Evolutionary conservation across 768 basidiomycete genomes (phyloP).

Genomic region (Kockovaella imperatae): DNA sequence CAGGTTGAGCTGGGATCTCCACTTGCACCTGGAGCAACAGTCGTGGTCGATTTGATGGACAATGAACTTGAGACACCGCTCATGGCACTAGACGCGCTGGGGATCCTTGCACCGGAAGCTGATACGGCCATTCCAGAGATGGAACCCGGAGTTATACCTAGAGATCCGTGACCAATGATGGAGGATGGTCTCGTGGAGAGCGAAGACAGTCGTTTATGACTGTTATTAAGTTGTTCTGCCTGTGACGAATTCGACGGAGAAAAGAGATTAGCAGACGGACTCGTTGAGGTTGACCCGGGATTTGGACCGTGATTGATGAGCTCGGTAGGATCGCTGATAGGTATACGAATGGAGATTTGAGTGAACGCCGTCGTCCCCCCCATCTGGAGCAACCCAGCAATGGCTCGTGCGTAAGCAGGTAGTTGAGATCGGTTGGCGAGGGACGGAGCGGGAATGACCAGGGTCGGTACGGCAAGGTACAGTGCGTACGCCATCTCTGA

Average conservation of each 20-base stretch:
- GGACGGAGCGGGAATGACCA: conserved; percentile 85
- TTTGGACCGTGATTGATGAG: conserved; percentile 42
- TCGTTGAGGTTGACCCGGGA: conserved; percentile 2
- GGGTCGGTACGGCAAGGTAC: conserved; percentile 76
- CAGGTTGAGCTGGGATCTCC: conserved; percentile 55
- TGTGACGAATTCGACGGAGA: neutral
- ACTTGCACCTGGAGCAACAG: conserved; percentile 9
- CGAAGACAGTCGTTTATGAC: conserved; percentile 37
- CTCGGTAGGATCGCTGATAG: conserved; percentile 51
- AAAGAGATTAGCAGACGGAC: neutral
- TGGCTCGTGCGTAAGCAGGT: conserved; percentile 85
- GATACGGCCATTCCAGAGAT: too few relatives aligned
- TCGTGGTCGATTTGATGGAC: too few relatives aligned
- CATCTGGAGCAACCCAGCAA: conserved; percentile 62
- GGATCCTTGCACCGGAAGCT: conserved; percentile 44
- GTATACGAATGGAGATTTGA: conserved; percentile 66
- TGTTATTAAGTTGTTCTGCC: conserved; percentile 9
- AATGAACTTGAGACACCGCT: conserved; percentile 7
- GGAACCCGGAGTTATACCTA: conserved; percentile 46
- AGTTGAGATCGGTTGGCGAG: conserved; percentile 58
- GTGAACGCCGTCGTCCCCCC: conserved; percentile 56
- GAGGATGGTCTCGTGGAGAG: conserved; percentile 28
- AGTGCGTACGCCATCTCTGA: conserved; percentile 90
- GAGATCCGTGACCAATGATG: conserved; percentile 28
- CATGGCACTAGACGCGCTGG: conserved; percentile 21